Conservation (phyloP, 2,329 filamentous ascomycete species). For the Achaetomium macrosporum region DNA sequence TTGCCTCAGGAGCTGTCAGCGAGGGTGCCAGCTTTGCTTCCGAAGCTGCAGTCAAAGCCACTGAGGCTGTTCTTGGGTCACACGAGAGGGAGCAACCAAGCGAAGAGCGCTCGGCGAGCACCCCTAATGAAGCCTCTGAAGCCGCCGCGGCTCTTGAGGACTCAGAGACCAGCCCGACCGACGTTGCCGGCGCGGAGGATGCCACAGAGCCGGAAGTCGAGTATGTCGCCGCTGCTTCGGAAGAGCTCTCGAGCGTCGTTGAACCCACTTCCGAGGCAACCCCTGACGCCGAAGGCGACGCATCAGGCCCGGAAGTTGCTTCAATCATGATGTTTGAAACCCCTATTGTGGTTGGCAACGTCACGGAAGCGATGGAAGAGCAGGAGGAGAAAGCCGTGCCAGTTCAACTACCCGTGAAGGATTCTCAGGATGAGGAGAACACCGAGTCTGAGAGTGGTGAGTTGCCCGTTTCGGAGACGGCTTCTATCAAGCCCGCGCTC, state of each 20-base stretch:
- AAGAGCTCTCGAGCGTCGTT: slow-evolving; percentile 14
- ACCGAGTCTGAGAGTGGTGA: slow-evolving; percentile 12
- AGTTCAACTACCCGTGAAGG: slow-evolving; percentile 20
- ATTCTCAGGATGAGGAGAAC: slow-evolving; percentile 14
- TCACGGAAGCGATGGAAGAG: slow-evolving; percentile 18
- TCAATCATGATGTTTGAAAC: slow-evolving; percentile 29
- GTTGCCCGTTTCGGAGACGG: slow-evolving; percentile 22
- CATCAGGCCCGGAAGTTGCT: slow-evolving; percentile 20
- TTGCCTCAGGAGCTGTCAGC: slow-evolving; percentile 29
- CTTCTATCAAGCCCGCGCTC: slow-evolving; percentile 40
- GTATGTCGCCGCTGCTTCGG: slow-evolving; percentile 20
- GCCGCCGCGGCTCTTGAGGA: slow-evolving; percentile 2
- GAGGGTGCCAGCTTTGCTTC: slow-evolving; percentile 20
- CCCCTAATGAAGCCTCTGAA: neutral
- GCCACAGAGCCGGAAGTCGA: neutral
- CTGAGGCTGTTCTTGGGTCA: neutral
- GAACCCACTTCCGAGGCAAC: slow-evolving; percentile 18
- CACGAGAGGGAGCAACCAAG: slow-evolving; percentile 4
- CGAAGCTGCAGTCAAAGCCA: slow-evolving; percentile 16
- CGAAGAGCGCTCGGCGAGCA: neutral
- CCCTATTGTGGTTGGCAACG: slow-evolving; percentile 28
- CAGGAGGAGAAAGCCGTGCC: slow-evolving; percentile 16
- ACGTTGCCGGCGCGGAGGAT: neutral
- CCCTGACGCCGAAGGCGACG: neutral
- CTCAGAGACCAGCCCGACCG: neutral